phyloP scores from a whole-genome alignment of 75 land plant genomes.

The Picea glauca region DNA sequence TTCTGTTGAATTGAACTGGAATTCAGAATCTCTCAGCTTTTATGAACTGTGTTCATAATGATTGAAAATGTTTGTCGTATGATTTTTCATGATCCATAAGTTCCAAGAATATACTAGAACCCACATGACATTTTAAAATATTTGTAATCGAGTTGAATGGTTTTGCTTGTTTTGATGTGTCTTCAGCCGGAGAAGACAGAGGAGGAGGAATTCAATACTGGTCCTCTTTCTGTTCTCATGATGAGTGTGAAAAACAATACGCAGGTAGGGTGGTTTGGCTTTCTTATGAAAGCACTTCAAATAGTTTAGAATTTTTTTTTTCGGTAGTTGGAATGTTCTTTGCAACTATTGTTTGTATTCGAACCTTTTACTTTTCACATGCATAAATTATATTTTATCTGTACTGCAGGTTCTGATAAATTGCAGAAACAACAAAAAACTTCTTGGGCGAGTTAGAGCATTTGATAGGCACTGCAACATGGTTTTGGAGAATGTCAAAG shows the following conservation, averaged over 20 bases:
- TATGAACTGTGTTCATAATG: background rate
- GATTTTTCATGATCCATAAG: background rate
- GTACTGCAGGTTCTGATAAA: constrained; percentile 80
- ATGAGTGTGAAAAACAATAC: constrained; percentile 98
- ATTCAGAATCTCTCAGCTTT: background rate
- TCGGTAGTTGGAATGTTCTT: background rate
- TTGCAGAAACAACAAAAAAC: constrained; percentile 89
- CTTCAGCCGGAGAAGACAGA: constrained; percentile 34
- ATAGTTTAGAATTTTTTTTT: background rate
- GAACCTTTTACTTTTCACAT: background rate
- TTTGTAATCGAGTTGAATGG: background rate
- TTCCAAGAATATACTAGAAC: background rate
- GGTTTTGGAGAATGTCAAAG: constrained; percentile 97
- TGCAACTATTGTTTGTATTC: background rate
- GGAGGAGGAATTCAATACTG: constrained; percentile 95
- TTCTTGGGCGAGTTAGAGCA: constrained; percentile 91
- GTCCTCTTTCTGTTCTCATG: constrained; percentile 88
- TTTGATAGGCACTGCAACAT: constrained; percentile 99
- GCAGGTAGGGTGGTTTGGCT: constrained; percentile 51
- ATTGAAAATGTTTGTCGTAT: background rate
- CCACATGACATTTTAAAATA: background rate
- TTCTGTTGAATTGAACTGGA: no score
- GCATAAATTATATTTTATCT: constrained; percentile 3
- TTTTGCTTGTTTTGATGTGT: background rate
- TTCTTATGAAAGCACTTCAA: background rate